Evolutionary conservation across 805 yeast species (phyloP).

Genomic region (Spathaspora sp.): DNA sequence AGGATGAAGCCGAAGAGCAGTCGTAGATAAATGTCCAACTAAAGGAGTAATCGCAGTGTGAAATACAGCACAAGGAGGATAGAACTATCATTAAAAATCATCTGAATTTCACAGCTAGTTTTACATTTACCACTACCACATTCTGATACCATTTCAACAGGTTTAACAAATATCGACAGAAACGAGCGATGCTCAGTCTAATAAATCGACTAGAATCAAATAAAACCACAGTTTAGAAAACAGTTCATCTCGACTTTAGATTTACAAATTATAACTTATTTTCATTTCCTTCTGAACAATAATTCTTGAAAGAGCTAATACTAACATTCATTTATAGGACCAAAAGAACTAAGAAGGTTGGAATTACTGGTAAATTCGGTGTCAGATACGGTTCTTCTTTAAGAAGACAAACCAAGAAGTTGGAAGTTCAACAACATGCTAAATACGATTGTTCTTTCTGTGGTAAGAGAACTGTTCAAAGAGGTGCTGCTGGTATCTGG

Average conservation of each 20-base stretch:
- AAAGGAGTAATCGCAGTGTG: neutral
- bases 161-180: too few relatives aligned
- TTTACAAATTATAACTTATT: neutral
- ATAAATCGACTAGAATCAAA: neutral
- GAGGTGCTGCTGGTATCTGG: conserved; percentile 99
- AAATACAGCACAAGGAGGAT: too few relatives aligned
- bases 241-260: neutral
- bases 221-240: neutral
- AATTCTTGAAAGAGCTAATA: conserved; percentile 13
- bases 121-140: too few relatives aligned
- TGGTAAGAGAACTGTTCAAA: conserved; percentile 97
- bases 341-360: conserved; percentile 99
- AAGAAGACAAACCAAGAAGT: conserved; percentile 99
- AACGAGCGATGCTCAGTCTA: too few relatives aligned
- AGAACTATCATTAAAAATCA: too few relatives aligned
- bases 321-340: conserved; percentile 68
- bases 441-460: conserved; percentile 99
- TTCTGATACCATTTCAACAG: too few relatives aligned
- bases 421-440: conserved; percentile 98
- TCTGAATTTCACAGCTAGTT: too few relatives aligned
- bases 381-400: conserved; percentile 99
- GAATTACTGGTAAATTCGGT: conserved; percentile 99
- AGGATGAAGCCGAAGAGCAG: neutral
- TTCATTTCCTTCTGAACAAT: neutral
- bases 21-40: neutral